Evolutionary conservation across 495 filamentous ascomycete genomes (phyloP).

Genomic region (Collariella sp.): DNA sequence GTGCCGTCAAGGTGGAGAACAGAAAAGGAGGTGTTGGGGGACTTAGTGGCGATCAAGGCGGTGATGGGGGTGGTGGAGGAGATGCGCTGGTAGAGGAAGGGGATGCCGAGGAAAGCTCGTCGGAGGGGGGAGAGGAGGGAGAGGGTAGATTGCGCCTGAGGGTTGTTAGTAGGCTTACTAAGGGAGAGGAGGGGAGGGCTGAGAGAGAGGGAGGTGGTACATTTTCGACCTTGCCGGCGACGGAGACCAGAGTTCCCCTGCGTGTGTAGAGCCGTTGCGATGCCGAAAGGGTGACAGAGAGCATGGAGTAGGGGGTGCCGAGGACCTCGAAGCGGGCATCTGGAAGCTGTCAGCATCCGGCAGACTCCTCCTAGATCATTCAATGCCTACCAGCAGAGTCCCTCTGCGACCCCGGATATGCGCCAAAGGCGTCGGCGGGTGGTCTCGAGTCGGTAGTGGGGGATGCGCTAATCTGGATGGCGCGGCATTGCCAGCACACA

Average conservation of each 20-base stretch:
- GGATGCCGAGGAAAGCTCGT: slow-evolving; percentile 68
- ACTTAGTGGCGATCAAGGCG: slow-evolving; percentile 77
- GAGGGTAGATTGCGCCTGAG: slow-evolving; percentile 70
- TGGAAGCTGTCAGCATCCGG: slow-evolving; percentile 28
- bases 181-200: slow-evolving; percentile 5
- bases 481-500: slow-evolving; percentile 41
- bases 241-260: slow-evolving; percentile 78
- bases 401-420: slow-evolving; percentile 22
- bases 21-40: slow-evolving; percentile 71
- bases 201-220: slow-evolving; percentile 32
- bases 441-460: slow-evolving; percentile 43
- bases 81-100: slow-evolving; percentile 89
- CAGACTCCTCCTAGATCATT: background rate
- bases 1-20: slow-evolving; percentile 86
- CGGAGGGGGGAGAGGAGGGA: slow-evolving; percentile 77
- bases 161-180: slow-evolving; percentile 8
- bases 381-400: slow-evolving; percentile 35
- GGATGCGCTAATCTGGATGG: slow-evolving; percentile 47
- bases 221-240: slow-evolving; percentile 87
- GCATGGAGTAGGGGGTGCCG: slow-evolving; percentile 79
- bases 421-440: slow-evolving; percentile 38
- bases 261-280: slow-evolving; percentile 89
- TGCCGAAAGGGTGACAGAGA: slow-evolving; percentile 84
- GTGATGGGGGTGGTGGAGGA: slow-evolving; percentile 78
- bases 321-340: slow-evolving; percentile 93